A percentile compares a stretch with the other conserved stretches of the same genome.
Evolutionary conservation across 805 yeast species (phyloP).

Genomic region (Debaryomyces prosopidis): DNA sequence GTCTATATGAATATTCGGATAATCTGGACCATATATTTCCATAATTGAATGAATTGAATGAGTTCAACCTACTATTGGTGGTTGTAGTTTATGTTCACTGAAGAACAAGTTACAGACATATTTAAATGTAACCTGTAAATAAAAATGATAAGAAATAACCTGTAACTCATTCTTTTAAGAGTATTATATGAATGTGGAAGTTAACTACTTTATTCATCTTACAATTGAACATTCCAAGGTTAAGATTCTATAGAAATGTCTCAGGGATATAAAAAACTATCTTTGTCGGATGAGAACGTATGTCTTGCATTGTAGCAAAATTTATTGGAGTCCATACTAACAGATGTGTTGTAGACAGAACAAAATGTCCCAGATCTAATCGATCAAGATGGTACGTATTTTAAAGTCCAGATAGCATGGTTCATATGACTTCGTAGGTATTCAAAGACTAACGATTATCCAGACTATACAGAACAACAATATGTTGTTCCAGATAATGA

Average conservation of each 20-base stretch:
- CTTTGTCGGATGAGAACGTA: constrained; percentile 1
- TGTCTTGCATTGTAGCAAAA: neutral
- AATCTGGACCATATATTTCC: constrained; percentile 10
- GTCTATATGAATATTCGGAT: constrained; percentile 11
- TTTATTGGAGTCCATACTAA: neutral
- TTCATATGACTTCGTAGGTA: neutral
- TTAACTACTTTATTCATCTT: no score
- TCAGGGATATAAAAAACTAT: neutral
- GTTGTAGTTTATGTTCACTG: neutral
- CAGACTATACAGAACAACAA: constrained; percentile 10
- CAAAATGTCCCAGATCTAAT: constrained; percentile 11
- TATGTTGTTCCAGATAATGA: constrained; percentile 8
- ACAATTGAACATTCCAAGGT: no score
- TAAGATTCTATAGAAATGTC: neutral
- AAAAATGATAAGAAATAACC: neutral
- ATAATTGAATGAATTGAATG: constrained; percentile 4
- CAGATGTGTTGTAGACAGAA: no score
- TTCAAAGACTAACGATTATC: neutral
- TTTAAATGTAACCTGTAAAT: constrained; percentile 1
- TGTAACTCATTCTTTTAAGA: neutral
- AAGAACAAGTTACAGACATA: neutral
- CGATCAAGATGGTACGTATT: constrained; percentile 20
- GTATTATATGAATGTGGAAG: no score
- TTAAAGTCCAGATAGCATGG: no score
- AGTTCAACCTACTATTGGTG: neutral